Base-by-base conservation (phyloP, 1,284 basidiomycete genomes). In the Mycena sp. region DNA sequence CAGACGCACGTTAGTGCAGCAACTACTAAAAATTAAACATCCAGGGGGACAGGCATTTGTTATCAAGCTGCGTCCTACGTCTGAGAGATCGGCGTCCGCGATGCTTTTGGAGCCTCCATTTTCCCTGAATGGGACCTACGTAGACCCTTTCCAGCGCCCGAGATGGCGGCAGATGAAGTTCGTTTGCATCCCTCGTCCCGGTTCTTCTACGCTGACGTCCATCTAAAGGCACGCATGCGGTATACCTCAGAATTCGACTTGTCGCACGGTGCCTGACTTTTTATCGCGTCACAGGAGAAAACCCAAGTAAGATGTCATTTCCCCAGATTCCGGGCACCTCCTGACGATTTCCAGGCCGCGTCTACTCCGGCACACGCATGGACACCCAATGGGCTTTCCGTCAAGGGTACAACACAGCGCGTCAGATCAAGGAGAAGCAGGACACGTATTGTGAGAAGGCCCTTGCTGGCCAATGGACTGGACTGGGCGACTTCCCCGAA, bases 111-210 rank as follows among this genome's bases (percentile, higher is more conserved):
- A 89, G 67, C 83, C 87, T n/a, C 86, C 87, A 0, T 82, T 79
- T 65, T 73, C 76, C 29, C 70, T 81, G 48, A 85, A 84, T 51
- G 79, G 78, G 16, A 80, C 79, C 12, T 63, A 74, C 17, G 69
- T 76, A 19, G 78, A 82, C 61, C 69, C 70, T 12, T 71, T 74
- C 23, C 61, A 76, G 7, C 81, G 80, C 30, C 82, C 81, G 23
- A 77, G 83, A 41, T 88, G 87, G 87, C 76, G 86, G 46, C 86
- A 88, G 69, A 86, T 88, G 81, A 88, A 88, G 85, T 86, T 64
- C 45, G 81, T 76, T 7, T 52, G 4, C 49, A 14, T 32, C 28
- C 16, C 35, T 12, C 26, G 48, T 43, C 30, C 17, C 29, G 26
- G 19, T n/a, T n/a, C n/a, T 54, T 19, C 45, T 32, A 12, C 25